phyloP scores from a whole-genome alignment of 1,284 basidiomycete genomes.

The Ustilago trichophora region DNA sequence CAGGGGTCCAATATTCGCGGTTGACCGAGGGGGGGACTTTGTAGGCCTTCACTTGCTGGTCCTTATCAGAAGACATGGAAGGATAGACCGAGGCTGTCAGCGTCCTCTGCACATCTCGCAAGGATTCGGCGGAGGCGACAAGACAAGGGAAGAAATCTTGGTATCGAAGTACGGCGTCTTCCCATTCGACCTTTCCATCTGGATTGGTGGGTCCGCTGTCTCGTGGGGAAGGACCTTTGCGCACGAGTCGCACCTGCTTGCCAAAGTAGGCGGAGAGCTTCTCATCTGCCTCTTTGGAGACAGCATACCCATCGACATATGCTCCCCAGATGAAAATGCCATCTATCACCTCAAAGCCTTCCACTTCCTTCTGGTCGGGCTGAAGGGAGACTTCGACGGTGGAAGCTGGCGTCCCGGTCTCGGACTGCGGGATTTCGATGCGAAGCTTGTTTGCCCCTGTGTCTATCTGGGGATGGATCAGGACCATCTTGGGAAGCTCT shows the following conservation, averaged over 20 bases:
- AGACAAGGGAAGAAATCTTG: conserved; percentile 59
- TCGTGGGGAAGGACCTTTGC: conserved; percentile 50
- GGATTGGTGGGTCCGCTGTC: conserved; percentile 35
- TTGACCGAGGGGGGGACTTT: conserved; percentile 44
- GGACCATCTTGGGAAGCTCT: conserved; percentile 59
- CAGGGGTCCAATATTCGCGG: conserved; percentile 55
- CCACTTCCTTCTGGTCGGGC: conserved; percentile 31
- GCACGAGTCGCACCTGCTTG: conserved; percentile 50
- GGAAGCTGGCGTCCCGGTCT: conserved; percentile 26
- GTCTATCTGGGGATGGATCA: conserved; percentile 52
- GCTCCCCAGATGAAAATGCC: conserved; percentile 55
- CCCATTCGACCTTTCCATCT: conserved; percentile 37
- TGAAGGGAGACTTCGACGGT: conserved; percentile 43
- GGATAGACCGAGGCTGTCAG: conserved; percentile 54
- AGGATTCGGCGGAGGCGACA: conserved; percentile 45
- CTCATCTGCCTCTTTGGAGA: conserved; percentile 51
- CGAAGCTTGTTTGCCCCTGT: conserved; percentile 22
- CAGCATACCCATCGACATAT: conserved; percentile 56
- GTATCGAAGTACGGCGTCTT: conserved; percentile 33
- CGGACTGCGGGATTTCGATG: conserved; percentile 54
- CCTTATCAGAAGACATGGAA: neutral
- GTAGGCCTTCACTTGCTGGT: conserved; percentile 15
- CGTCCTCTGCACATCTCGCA: conserved; percentile 52
- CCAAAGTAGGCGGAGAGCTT: conserved; percentile 55
- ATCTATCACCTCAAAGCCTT: conserved; percentile 45